Evolutionary conservation across 352 stramenopile species (phyloP).

Genomic region (Phytophthora rubi): DNA sequence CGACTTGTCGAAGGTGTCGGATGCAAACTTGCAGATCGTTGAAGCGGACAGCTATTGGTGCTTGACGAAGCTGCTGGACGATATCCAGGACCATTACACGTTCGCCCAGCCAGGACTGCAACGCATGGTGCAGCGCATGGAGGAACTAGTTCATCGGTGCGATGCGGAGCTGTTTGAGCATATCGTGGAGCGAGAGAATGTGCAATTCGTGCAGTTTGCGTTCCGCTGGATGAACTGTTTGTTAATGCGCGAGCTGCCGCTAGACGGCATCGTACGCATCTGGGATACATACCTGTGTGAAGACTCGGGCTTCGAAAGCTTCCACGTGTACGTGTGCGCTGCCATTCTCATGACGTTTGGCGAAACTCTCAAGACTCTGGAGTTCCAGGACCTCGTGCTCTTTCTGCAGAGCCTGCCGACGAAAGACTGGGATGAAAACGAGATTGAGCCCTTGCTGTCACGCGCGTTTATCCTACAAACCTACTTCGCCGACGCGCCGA

Average conservation of each 20-base stretch:
- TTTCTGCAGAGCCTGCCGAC: constrained; percentile 98
- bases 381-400: constrained; percentile 98
- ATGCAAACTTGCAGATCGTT: constrained; percentile 80
- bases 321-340: constrained; percentile 99
- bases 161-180: constrained; percentile 96
- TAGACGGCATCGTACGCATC: constrained; percentile 95
- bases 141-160: constrained; percentile 97
- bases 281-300: constrained; percentile 99
- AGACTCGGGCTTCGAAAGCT: constrained; percentile 98
- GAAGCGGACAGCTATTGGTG: constrained; percentile 99
- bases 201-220: constrained; percentile 99
- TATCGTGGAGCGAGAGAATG: constrained; percentile 91
- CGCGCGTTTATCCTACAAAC: constrained; percentile 96
- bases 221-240: constrained; percentile 99
- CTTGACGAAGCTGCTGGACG: constrained; percentile 97
- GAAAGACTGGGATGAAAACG: constrained; percentile 96
- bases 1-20: constrained; percentile 70
- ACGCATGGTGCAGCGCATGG: constrained; percentile 97
- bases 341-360: constrained; percentile 98
- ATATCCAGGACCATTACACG: constrained; percentile 99
- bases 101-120: constrained; percentile 98
- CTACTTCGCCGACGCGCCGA: constrained; percentile 90
- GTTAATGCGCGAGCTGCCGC: constrained; percentile 96
- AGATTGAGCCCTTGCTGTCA: constrained; percentile 98
- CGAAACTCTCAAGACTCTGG: constrained; percentile 93